phyloP scores from a whole-genome alignment of 169 alveolate species.

The Toxoplasma gondii region DNA sequence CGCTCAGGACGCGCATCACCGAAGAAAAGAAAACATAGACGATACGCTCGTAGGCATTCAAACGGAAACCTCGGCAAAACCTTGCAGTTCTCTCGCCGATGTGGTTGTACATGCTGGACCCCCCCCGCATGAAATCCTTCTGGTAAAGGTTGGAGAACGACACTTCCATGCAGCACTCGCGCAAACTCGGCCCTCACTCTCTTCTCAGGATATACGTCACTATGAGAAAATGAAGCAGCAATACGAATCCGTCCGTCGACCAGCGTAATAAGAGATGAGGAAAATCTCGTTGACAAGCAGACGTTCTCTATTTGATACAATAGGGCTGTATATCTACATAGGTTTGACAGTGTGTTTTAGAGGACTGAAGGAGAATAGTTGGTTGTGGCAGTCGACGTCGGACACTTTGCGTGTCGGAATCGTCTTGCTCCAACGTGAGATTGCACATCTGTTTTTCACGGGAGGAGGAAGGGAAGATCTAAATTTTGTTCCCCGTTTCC shows the following conservation, averaged over 20 bases:
- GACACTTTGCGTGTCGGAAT: too few species aligned
- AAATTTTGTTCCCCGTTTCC: constrained; percentile 56
- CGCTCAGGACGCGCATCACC: too few species aligned
- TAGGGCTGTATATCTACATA: too few species aligned
- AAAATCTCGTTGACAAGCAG: too few species aligned
- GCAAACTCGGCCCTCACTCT: constrained; percentile 50
- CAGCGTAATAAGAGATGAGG: too few species aligned
- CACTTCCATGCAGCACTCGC: constrained; percentile 49
- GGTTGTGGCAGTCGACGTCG: too few species aligned
- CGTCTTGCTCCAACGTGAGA: too few species aligned
- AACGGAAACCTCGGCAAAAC: neutral
- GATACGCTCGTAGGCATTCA: neutral
- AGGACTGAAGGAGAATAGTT: too few species aligned
- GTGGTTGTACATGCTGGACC: neutral
- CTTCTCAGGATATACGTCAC: constrained; percentile 46
- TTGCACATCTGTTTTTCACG: neutral
- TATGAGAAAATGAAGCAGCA: constrained; percentile 44
- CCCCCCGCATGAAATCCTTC: neutral
- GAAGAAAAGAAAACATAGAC: neutral
- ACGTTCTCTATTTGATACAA: too few species aligned
- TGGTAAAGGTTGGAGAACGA: neutral
- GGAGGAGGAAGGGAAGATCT: constrained; percentile 59
- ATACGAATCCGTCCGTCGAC: constrained; percentile 17
- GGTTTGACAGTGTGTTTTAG: too few species aligned
- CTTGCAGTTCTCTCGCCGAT: neutral